Evolutionary conservation across 1,284 basidiomycete species (phyloP).

Genomic region (Pseudozyma hubeiensis): DNA sequence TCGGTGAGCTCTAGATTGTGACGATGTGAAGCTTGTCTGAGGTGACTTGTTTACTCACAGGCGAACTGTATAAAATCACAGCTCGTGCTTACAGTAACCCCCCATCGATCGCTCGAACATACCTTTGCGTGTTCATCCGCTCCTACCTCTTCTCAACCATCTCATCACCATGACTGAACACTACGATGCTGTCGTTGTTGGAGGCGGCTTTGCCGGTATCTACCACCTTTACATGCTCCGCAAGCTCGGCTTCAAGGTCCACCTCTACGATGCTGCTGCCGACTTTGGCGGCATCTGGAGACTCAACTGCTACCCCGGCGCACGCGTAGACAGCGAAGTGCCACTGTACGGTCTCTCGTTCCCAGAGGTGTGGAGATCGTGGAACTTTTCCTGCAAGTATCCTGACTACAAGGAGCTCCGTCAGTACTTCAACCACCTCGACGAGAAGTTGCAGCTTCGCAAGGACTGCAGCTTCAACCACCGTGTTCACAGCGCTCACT

Average conservation of each 20-base stretch:
- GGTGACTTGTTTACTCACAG: too few species aligned
- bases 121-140: too few species aligned
- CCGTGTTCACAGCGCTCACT: slow-evolving; percentile 43
- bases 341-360: slow-evolving; percentile 52
- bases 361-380: slow-evolving; percentile 47
- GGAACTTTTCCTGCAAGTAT: slow-evolving; percentile 53
- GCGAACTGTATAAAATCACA: not conserved
- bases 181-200: slow-evolving; percentile 42
- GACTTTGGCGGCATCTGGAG: slow-evolving; percentile 54
- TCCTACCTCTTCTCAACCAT: not conserved
- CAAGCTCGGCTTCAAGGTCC: slow-evolving; percentile 46
- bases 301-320: slow-evolving; percentile 50
- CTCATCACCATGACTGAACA: slow-evolving; percentile 39
- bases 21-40: too few species aligned
- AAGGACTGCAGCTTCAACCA: slow-evolving; percentile 55
- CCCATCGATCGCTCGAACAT: too few species aligned
- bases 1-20: too few species aligned
- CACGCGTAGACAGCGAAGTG: slow-evolving; percentile 51
- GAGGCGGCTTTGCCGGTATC: slow-evolving; percentile 52
- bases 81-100: too few species aligned
- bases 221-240: slow-evolving; percentile 43
- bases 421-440: slow-evolving; percentile 51
- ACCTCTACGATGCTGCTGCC: slow-evolving; percentile 47
- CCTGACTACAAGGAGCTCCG: slow-evolving; percentile 53
- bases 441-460: slow-evolving; percentile 48